Evolutionary conservation across 78 protist genomes (phyloP).

Genomic region (Speleostelium caveatum): DNA sequence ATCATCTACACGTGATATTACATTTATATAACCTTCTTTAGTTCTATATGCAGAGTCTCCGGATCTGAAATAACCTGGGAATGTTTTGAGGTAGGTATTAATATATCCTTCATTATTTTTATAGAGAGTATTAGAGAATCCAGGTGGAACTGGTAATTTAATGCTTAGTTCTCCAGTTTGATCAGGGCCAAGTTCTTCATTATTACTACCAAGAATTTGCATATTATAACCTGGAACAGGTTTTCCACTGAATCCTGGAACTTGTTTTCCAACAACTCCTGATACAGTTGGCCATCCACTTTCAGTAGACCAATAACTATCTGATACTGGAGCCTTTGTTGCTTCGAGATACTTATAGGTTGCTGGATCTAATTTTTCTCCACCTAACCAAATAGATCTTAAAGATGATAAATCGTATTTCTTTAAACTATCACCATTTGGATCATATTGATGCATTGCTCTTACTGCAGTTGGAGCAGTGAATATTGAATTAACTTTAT

Average conservation of each 20-base stretch:
- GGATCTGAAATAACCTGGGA: constrained; percentile 76
- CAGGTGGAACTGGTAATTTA: constrained; percentile 90
- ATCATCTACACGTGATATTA: constrained; percentile 93
- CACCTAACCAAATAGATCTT: background rate
- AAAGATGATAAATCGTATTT: constrained; percentile 12
- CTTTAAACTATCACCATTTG: constrained; percentile 35
- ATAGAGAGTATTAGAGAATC: constrained; percentile 66
- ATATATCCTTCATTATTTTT: constrained; percentile 58
- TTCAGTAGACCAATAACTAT: constrained; percentile 83
- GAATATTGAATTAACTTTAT: constrained; percentile 49
- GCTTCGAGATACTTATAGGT: background rate
- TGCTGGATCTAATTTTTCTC: background rate
- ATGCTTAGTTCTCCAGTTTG: constrained; percentile 68
- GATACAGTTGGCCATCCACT: constrained; percentile 70
- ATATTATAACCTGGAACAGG: constrained; percentile 84
- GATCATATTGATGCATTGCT: constrained; percentile 78
- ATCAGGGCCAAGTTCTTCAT: background rate
- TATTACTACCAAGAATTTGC: constrained; percentile 2
- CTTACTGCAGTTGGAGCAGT: constrained; percentile 87
- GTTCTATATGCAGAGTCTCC: constrained; percentile 87
- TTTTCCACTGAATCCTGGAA: constrained; percentile 65
- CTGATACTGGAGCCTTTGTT: constrained; percentile 48
- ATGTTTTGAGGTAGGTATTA: constrained; percentile 38
- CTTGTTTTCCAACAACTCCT: background rate
- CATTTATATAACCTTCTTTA: constrained; percentile 71